Evolutionary conservation across 2,329 filamentous ascomycete genomes (phyloP), one percentile per base, ranked within the genome.

Genomic region (Fonsecaea nubica): DNA sequence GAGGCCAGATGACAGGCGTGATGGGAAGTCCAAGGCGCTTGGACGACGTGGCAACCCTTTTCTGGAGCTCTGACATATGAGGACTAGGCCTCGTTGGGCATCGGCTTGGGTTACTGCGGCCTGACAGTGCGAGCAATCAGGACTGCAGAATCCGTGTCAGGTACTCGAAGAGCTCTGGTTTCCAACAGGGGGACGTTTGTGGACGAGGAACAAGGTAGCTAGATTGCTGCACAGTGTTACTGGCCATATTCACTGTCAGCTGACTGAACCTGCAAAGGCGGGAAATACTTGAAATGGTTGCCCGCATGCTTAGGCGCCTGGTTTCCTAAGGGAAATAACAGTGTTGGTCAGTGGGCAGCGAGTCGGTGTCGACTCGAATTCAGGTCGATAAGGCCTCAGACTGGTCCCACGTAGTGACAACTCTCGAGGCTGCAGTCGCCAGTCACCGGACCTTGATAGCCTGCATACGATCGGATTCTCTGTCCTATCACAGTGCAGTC

Each of bases 31-130:
- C n/a, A 50, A 50, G 8, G 45, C 42, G 42, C 7, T 21, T 25
- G 40, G 40, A 50, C 45, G 45, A 50, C 45, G 45, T 50, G 45
- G 45, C 45, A 50, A 10, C 12, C 18, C 45, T 50, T 50, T 7
- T 21, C 45, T 50, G 45, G 45, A 50, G 45, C 45, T 12, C 18
- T 25, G 45, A 25, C 45, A 50, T 25, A 25, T 50, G 45, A 25
- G 18, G 21, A 3, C 45, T 50, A 50, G 18, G 4, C 45, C 45
- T 25, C 25, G 10, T 50, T 50, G 45, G 45, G 45, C 18, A 50
- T 50, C 45, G 25, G 9, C 18, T 50, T 50, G 45, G 45, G 45
- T 50, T 25, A 8, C 45, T 8, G 21, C 45, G 18, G 45, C 45
- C 45, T 25, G 45, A 50, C 45, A 12, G 8, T 10, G 45, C 45